Evolutionary conservation across 306 rosid species (phyloP).

Genomic region (Castanopsis chinensis): DNA sequence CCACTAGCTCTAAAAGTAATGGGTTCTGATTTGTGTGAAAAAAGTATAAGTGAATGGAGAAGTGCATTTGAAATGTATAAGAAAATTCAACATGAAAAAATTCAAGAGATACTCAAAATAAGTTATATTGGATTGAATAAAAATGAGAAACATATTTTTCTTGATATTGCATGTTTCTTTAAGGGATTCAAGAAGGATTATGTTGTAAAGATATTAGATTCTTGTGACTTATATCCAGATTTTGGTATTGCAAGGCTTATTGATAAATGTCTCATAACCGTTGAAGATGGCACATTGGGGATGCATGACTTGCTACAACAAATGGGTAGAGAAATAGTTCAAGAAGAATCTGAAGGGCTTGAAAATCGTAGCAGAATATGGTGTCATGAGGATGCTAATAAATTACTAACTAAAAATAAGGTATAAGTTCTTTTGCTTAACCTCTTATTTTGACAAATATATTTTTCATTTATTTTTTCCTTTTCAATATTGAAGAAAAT

Average conservation of each 20-base stretch:
- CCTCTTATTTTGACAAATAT: no score
- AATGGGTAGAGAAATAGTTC: slow-evolving; percentile 16
- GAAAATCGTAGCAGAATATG: slow-evolving; percentile 21
- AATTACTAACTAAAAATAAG: slow-evolving; percentile 10
- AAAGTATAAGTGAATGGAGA: background rate
- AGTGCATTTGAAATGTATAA: slow-evolving; percentile 9
- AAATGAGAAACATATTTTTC: slow-evolving; percentile 13
- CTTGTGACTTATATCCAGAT: slow-evolving; percentile 10
- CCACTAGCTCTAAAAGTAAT: slow-evolving; percentile 6
- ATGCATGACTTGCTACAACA: slow-evolving; percentile 13
- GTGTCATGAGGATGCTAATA: slow-evolving; percentile 3
- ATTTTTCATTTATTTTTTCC: no score
- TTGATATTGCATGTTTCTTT: slow-evolving; percentile 20
- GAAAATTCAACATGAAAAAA: slow-evolving; percentile 7
- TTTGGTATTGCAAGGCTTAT: background rate
- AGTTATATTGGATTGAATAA: slow-evolving; percentile 15
- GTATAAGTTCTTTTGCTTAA: background rate
- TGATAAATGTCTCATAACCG: slow-evolving; percentile 18
- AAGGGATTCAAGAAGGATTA: background rate
- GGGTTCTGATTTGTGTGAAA: no score
- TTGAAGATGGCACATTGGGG: background rate
- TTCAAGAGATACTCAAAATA: background rate
- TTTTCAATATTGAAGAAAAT: no score
- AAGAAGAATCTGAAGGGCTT: slow-evolving; percentile 6
- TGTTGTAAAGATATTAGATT: background rate